Base-by-base conservation (phyloP, 306 rosid genomes). In the Vigna nakashimae region DNA sequence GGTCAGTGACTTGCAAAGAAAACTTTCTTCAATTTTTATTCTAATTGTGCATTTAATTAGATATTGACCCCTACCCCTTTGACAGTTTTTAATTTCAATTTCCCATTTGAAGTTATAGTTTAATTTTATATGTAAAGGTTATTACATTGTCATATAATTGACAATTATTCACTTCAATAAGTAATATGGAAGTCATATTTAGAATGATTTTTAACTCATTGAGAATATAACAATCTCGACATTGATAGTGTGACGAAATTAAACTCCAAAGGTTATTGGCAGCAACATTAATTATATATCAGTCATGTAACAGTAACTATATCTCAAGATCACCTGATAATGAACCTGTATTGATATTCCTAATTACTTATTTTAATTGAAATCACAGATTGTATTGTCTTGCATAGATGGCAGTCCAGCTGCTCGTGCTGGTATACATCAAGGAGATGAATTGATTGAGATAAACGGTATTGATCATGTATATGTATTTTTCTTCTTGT, bases 381-480 rank as follows among this genome's bases (percentile, higher is more conserved):
- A 48, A 75, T 73, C 65, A 79, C 92, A 95, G 98, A 91, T 92
- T 68, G 96, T 95, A 75, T 81, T 95, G 85, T 95, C 98, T 36
- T 87, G 90, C 78, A 70, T 95, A 63, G 97, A 95, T 63, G 93
- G 90, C 28, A 73, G 98, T 85, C 98, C 98, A 7, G 98, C 98
- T 82, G 91, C 95, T 77, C 97, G 98, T 52, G 95, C 98, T 67
- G 98, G 98, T 71, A 84, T 95, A 80, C 98, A 84, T 69, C 89
- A 90, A 76, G 98, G 98, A 85, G 98, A 95, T 77, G 92, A 95
- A 85, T 80, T 95, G 86, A 87, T 95, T 38, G 98, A 95, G 85
- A 95, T 95, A 77, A 89, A 95, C 60, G 98, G 98, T 95, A 65
- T 8, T 22, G 22, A 32, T 56, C 15, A 75, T 79, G 22, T 69